phyloP scores from a whole-genome alignment of 1,139 yeast species.

The Taphrina sp. region DNA sequence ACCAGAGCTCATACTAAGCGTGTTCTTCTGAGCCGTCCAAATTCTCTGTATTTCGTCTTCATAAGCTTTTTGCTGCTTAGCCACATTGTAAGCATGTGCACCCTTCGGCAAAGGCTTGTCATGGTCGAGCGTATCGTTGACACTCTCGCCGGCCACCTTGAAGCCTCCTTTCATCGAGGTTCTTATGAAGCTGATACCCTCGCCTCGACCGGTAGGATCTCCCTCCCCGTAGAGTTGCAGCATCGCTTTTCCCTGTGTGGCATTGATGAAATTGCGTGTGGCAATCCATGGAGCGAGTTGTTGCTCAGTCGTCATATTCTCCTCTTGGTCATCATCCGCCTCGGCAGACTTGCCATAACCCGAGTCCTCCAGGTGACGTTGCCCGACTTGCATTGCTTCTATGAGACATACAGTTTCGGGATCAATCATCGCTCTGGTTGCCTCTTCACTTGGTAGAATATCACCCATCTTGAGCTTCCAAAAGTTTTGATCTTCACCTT shows the following conservation, averaged over 20 bases:
- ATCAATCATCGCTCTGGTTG: conserved; percentile 75
- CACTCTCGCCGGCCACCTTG: conserved; percentile 57
- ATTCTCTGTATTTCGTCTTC: conserved; percentile 86
- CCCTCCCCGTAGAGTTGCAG: conserved; percentile 95
- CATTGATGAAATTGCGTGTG: conserved; percentile 82
- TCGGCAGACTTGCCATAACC: conserved; percentile 55
- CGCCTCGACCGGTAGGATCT: conserved; percentile 90
- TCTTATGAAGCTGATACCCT: conserved; percentile 82
- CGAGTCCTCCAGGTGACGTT: conserved; percentile 74
- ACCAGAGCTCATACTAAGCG: conserved; percentile 52
- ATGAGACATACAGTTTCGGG: conserved; percentile 89
- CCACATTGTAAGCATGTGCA: conserved; percentile 72
- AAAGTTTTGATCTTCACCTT: conserved; percentile 91
- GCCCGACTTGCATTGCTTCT: conserved; percentile 93
- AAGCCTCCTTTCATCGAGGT: conserved; percentile 97
- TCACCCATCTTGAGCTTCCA: conserved; percentile 86
- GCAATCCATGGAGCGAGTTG: conserved; percentile 93
- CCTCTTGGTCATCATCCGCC: conserved; percentile 46
- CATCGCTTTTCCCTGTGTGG: conserved; percentile 97
- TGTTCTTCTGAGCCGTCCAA: conserved; percentile 82
- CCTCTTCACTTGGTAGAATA: conserved; percentile 72
- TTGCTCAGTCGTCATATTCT: conserved; percentile 64
- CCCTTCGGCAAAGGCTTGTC: conserved; percentile 48
- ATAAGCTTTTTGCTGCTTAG: conserved; percentile 86
- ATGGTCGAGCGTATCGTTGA: conserved; percentile 44